These are phyloP conservation scores for Beauveria sp. DNA, from an alignment of 2,329 filamentous ascomycete genomes.

Conservation along the genomic window DNA sequence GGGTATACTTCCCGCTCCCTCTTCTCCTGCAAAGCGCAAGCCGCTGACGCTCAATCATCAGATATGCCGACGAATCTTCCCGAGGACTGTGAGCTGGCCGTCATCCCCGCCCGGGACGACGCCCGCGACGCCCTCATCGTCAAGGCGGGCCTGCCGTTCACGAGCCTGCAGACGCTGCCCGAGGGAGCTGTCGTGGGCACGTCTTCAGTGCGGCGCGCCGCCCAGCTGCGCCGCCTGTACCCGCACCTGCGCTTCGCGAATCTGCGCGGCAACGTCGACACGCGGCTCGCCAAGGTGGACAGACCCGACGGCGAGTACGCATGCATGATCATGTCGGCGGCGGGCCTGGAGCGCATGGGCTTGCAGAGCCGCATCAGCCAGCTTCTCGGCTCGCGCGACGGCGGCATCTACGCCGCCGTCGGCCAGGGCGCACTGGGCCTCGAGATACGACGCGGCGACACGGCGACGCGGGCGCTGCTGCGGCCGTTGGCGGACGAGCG, in stretches of 20 bases:
- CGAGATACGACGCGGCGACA: conserved; percentile 71
- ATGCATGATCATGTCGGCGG: conserved; percentile 81
- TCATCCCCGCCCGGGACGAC: conserved; percentile 72
- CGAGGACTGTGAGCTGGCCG: conserved; percentile 63
- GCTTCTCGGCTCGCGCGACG: conserved; percentile 62
- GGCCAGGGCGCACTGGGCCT: conserved; percentile 87
- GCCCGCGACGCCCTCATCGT: conserved; percentile 61
- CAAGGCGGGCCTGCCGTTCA: conserved; percentile 48
- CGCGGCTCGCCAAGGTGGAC: conserved; percentile 78
- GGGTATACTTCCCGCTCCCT: not conserved
- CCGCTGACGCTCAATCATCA: conserved; percentile 16
- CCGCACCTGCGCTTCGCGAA: conserved; percentile 73
- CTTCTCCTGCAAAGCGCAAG: not conserved
- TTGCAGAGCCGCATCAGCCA: conserved; percentile 67
- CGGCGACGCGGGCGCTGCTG: conserved; percentile 53
- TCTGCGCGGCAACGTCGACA: conserved; percentile 86
- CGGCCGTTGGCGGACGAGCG: conserved; percentile 53
- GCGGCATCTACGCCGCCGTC: conserved; percentile 81
- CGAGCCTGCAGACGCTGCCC: conserved; percentile 64
- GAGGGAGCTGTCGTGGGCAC: conserved; percentile 78
- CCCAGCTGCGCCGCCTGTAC: conserved; percentile 72
- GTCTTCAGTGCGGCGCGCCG: conserved; percentile 78
- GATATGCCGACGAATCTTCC: conserved; percentile 92
- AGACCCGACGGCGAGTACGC: conserved; percentile 63
- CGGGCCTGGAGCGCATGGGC: conserved; percentile 71